phyloP scores from a whole-genome alignment of 345 rosid species.

The Anastatica hierochuntica region DNA sequence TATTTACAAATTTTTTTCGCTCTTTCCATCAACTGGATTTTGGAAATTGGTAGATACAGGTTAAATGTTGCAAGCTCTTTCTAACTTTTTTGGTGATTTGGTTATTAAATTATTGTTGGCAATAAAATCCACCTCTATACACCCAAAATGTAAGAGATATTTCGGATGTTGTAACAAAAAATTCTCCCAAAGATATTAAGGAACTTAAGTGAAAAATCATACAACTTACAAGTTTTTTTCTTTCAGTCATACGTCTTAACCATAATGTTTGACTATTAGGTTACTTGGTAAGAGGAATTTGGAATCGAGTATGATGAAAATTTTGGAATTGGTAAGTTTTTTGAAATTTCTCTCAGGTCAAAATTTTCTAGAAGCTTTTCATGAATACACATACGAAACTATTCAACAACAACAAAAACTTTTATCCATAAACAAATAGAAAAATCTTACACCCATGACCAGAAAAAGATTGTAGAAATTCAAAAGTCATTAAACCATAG shows the following conservation, averaged over 20 bases:
- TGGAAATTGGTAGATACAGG: no score
- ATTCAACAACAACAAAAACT: constrained; percentile 8
- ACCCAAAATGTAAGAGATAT: constrained; percentile 80
- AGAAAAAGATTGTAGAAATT: constrained; percentile 14
- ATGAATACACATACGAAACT: constrained; percentile 7
- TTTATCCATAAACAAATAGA: constrained; percentile 5
- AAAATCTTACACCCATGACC: not conserved
- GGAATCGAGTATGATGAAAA: constrained; percentile 91
- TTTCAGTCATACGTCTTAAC: not conserved
- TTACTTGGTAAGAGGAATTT: constrained; percentile 61
- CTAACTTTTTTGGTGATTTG: no score
- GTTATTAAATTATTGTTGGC: constrained; percentile 1
- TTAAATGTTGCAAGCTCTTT: no score
- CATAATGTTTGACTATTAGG: constrained; percentile 6
- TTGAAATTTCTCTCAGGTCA: constrained; percentile 4
- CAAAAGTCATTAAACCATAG: not conserved
- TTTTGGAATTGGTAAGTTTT: constrained; percentile 34
- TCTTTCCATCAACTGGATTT: no score
- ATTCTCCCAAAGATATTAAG: constrained; percentile 65
- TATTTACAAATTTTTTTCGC: no score
- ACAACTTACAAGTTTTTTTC: not conserved
- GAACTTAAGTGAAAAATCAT: constrained; percentile 50
- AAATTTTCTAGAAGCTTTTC: constrained; percentile 4
- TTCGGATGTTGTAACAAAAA: constrained; percentile 88
- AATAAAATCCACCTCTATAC: constrained; percentile 88